Percentiles rank a stretch among this genome's conserved stretches.
phyloP scores from a whole-genome alignment of 2,329 filamentous ascomycete genomes.

The Stemphylium beticola region DNA sequence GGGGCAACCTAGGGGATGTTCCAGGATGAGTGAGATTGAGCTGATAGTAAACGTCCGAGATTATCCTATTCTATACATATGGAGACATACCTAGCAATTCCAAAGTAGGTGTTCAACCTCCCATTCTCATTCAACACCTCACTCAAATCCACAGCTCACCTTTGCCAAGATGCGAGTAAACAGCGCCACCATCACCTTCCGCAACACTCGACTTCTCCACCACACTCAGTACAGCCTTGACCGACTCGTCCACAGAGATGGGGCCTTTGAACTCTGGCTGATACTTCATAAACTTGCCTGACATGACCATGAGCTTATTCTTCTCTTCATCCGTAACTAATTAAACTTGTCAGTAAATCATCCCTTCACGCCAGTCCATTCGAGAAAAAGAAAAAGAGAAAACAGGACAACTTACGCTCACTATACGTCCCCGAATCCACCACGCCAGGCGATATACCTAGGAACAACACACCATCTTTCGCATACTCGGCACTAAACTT shows the following conservation, averaged over 20 bases:
- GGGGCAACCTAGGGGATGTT: too few relatives aligned
- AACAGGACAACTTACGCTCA: conserved; percentile 8
- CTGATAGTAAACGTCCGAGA: too few relatives aligned
- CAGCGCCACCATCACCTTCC: conserved; percentile 19
- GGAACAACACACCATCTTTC: conserved; percentile 30
- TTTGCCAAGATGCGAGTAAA: conserved; percentile 24
- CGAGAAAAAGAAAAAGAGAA: neutral
- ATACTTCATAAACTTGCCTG: conserved; percentile 9
- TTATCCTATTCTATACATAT: too few relatives aligned
- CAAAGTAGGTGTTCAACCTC: too few relatives aligned
- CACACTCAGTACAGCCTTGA: conserved; percentile 13
- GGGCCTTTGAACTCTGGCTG: conserved; percentile 24
- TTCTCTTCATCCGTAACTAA: conserved; percentile 9
- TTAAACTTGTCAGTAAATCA: neutral
- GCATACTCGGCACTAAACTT: conserved; percentile 50
- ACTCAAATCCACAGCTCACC: too few relatives aligned
- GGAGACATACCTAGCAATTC: too few relatives aligned
- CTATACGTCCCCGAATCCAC: conserved; percentile 24
- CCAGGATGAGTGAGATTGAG: too few relatives aligned
- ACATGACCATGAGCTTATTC: neutral
- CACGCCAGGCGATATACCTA: conserved; percentile 27
- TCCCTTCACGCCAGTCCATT: too few relatives aligned
- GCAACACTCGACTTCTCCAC: conserved; percentile 20
- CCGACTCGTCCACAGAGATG: conserved; percentile 13
- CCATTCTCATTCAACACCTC: too few relatives aligned